These are phyloP conservation scores for Candida coleopterorum DNA, from an alignment of 805 yeast genomes.

Conservation along the genomic window DNA sequence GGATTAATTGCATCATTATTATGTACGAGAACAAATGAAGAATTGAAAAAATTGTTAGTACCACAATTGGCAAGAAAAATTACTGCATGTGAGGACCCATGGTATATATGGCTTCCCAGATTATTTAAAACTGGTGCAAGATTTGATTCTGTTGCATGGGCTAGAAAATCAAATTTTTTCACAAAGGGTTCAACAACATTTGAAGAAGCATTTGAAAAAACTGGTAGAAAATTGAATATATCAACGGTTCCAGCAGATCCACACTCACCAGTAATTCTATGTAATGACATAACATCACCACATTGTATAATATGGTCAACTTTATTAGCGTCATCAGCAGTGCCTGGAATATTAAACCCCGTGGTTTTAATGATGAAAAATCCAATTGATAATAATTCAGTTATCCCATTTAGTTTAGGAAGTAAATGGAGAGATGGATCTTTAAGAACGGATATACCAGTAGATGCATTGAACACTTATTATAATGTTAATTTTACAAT, in stretches of 20 bases:
- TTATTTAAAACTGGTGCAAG: constrained; percentile 76
- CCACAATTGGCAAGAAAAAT: constrained; percentile 61
- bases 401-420: constrained; percentile 69
- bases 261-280: constrained; percentile 72
- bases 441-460: constrained; percentile 72
- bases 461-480: constrained; percentile 66
- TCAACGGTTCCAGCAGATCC: constrained; percentile 81
- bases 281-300: constrained; percentile 74
- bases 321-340: constrained; percentile 72
- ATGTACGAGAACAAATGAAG: constrained; percentile 66
- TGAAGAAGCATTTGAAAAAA: constrained; percentile 59
- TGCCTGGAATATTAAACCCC: constrained; percentile 77
- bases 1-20: constrained; percentile 72
- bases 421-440: constrained; percentile 78
- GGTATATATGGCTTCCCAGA: constrained; percentile 55
- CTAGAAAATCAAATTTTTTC: constrained; percentile 61
- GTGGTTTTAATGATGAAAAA: constrained; percentile 72
- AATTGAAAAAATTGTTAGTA: constrained; percentile 47
- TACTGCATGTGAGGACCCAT: constrained; percentile 65
- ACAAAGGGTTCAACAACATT: constrained; percentile 71
- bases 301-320: constrained; percentile 80
- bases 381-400: constrained; percentile 25
- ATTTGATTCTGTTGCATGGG: constrained; percentile 74
- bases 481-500: constrained; percentile 72
- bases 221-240: constrained; percentile 68